Percentiles rank a stretch among this genome's conserved stretches.
Conservation (phyloP, 2,329 filamentous ascomycete genomes). For the Cercospora zeina region DNA sequence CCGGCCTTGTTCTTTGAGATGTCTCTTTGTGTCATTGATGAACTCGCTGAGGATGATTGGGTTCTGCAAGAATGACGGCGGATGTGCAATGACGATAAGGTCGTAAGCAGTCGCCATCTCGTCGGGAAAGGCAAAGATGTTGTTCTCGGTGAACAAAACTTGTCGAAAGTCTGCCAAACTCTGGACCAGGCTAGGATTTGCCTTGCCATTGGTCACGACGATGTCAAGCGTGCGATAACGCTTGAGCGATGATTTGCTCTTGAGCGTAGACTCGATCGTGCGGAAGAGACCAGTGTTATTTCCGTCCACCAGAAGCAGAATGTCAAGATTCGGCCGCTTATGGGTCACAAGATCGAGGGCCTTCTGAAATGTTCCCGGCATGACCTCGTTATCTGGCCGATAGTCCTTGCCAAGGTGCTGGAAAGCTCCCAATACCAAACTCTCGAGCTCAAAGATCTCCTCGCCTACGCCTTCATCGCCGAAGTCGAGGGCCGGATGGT, state of each 20-base stretch:
- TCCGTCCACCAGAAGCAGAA: background rate
- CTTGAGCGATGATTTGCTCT: constrained; percentile 2
- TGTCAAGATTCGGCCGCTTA: background rate
- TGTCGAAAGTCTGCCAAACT: background rate
- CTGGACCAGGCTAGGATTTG: background rate
- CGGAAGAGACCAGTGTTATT: background rate
- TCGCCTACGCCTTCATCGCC: background rate
- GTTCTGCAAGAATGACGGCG: background rate
- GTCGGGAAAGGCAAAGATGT: background rate
- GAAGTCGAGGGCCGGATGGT: background rate
- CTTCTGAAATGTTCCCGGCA: background rate
- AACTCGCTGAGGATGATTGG: background rate
- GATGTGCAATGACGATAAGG: background rate
- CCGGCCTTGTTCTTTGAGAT: background rate
- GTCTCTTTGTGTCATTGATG: background rate
- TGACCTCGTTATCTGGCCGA: background rate
- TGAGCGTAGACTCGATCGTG: background rate
- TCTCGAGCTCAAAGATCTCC: background rate
- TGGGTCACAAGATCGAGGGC: background rate
- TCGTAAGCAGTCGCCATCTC: background rate
- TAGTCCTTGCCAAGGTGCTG: background rate
- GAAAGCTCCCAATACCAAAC: background rate
- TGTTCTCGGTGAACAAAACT: background rate
- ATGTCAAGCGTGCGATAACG: background rate
- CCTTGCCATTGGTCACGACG: background rate